These are phyloP conservation scores for Termitomyces heimii DNA, from an alignment of 768 basidiomycete genomes.

Conservation along the genomic window DNA sequence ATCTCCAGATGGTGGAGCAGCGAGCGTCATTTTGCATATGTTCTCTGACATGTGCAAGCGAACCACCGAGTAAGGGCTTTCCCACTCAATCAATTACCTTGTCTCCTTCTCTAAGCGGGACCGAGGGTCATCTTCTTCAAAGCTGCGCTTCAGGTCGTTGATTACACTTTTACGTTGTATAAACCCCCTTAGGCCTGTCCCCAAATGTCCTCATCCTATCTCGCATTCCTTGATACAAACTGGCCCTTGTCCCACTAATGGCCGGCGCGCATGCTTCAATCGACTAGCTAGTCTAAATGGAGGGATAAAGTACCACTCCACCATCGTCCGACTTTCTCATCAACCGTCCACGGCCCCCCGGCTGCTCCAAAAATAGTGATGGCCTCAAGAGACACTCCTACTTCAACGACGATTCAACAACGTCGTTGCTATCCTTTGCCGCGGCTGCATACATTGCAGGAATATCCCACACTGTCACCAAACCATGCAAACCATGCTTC, in stretches of 20 bases:
- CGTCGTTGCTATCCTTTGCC: background rate
- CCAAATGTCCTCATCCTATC: background rate
- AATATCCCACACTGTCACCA: background rate
- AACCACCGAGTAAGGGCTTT: slow-evolving; percentile 2
- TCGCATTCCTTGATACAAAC: background rate
- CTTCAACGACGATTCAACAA: background rate
- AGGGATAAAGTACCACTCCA: slow-evolving; percentile 7
- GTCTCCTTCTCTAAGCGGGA: slow-evolving; percentile 1
- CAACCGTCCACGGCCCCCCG: slow-evolving; percentile 6
- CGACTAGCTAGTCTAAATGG: slow-evolving; percentile 11
- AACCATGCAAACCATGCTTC: no score
- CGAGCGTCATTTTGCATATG: background rate
- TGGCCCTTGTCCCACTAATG: background rate
- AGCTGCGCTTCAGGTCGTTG: background rate
- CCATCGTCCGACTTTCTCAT: background rate
- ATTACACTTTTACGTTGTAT: background rate
- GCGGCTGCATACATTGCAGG: background rate
- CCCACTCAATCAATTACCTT: background rate
- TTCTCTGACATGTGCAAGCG: background rate
- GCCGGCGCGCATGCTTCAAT: background rate
- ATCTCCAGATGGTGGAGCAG: slow-evolving; percentile 4
- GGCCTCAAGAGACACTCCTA: background rate
- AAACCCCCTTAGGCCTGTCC: background rate
- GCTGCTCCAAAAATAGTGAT: no score
- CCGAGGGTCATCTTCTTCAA: slow-evolving; percentile 1